Evolutionary conservation across 2,329 filamentous ascomycete species (phyloP).

Genomic region (Penicillium sp.): DNA sequence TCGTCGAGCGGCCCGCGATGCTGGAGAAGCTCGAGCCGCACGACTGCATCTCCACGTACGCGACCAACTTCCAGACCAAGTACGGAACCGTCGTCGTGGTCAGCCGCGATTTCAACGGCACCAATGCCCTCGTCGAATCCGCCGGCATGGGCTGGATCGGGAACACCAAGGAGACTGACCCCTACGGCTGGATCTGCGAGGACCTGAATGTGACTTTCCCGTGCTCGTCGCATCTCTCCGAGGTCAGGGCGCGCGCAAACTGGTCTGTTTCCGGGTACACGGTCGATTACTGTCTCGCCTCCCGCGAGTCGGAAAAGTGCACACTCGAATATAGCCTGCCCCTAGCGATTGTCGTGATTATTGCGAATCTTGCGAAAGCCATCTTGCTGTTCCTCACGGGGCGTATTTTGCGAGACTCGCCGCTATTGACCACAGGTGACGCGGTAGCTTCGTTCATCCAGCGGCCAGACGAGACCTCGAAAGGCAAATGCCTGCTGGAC

Average conservation of each 20-base stretch:
- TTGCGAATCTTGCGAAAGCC: conserved; percentile 21
- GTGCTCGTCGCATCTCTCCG: no score
- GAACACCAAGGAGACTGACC: no score
- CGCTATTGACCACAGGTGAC: neutral
- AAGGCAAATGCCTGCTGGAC: neutral
- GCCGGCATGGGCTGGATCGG: no score
- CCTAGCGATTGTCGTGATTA: conserved; percentile 24
- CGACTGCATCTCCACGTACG: conserved; percentile 24
- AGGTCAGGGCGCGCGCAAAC: no score
- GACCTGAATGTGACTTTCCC: no score
- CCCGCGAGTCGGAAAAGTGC: conserved; percentile 26
- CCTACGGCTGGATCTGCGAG: no score
- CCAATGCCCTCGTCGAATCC: no score
- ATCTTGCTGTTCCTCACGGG: neutral
- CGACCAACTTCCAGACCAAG: conserved; percentile 19
- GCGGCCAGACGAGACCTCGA: no score
- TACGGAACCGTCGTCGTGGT: conserved; percentile 19
- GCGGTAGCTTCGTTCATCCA: no score
- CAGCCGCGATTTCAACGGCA: neutral
- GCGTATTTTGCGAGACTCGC: neutral
- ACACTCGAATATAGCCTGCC: conserved; percentile 24
- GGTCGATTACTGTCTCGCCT: conserved; percentile 16
- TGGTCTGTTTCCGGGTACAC: conserved; percentile 5
- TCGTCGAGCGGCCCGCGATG: neutral
- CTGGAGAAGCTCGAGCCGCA: neutral